Base-by-base conservation (phyloP, 2,329 filamentous ascomycete genomes). In the Xylariaceae sp. region DNA sequence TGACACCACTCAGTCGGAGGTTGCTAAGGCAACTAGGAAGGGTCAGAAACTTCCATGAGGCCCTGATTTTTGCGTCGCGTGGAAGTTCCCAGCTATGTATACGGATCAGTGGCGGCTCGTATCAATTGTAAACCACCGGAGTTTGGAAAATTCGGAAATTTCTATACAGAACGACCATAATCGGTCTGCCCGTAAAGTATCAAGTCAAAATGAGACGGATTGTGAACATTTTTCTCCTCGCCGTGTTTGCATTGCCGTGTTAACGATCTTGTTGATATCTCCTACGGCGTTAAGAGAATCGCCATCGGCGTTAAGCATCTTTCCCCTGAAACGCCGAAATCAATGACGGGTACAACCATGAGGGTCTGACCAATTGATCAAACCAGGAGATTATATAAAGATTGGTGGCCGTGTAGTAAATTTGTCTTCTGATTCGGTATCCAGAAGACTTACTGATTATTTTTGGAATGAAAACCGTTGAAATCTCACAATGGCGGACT, bases 21-120 rank as follows among this genome's bases (percentile, higher is more conserved):
- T 87, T 17, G 85, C 78, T 0, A 81, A 85, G 72, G 84, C 85
- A 11, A 87, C 82, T 2, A 78, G 88, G 65, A 77, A 80, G 60
- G 87, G 88, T 0, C 79, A 77, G 58, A 81, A 77, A 9, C 78
- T 91, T 58, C 35, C 10, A 10, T 17, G 17, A 17, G 17, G 17
- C 17, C 17, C 17, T 17, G 17, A 17, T 17, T 17, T 17, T 17
- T 17, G 23, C 3, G 23, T 30, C 23, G 23, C 23, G 3, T 4
- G 23, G 23, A 30, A 30, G 23, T 30, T 30, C 3, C 1, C 23
- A 30, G 23, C 3, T 30, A 30, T 17, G 17, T 17, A 17, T 30
- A 30, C 3, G 23, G 4, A 30, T 30, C 5, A 30, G 3, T 5
- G 37, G 37, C 37, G 37, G 37, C 37, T 42, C 4, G 37, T 42